Base-by-base conservation (phyloP, 108 stramenopile genomes). In the Skeletonema costatum region DNA sequence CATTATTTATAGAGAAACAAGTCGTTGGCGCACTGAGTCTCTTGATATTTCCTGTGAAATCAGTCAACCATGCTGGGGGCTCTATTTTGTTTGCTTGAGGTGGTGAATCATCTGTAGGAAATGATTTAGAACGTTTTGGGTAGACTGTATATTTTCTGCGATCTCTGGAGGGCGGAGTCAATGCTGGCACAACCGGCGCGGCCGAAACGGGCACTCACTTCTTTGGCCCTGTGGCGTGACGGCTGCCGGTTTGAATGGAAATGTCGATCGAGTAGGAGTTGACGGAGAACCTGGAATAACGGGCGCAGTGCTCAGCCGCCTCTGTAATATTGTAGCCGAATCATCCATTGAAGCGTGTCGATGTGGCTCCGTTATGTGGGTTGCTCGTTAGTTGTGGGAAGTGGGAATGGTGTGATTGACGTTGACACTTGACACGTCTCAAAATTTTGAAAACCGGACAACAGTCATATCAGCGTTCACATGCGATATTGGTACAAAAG, bases 191-290 rank as follows among this genome's bases (percentile, higher is more conserved):
- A 10, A 30, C 6, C n/a, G 67, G 67, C 44, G 44, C 3, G 65
- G 65, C 16, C 66, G 21, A 39, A 48, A 68, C 16, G 44, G 41
- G 3, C 29, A 68, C 36, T 61, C 58, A 21, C 11, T 39, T 42
- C 12, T 36, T 38, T 41, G 41, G 33, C 38, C 35, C 25, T 30
- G 59, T 4, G 58, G 33, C 38, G 60, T 56, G 9, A 56, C 38
- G 4, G 71, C 59, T 8, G 71, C 71, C 16, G 71, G 71, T 56
- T 72, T 72, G 60, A 61, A 72, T 62, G 71, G 71, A 62, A 72
- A 72, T 32, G 71, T 72, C 6, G 71, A 56, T n/a, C 71, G 60
- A 35, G 60, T 38, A 39, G 71, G 60, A 39, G 58, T 38, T 11
- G 70, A 17, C n/a, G 60, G 29, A 29, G 71, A 42, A 14, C 44